These are phyloP conservation scores for Neocatenulostroma microsporum DNA, from an alignment of 2,329 filamentous ascomycete genomes.

Conservation along the genomic window DNA sequence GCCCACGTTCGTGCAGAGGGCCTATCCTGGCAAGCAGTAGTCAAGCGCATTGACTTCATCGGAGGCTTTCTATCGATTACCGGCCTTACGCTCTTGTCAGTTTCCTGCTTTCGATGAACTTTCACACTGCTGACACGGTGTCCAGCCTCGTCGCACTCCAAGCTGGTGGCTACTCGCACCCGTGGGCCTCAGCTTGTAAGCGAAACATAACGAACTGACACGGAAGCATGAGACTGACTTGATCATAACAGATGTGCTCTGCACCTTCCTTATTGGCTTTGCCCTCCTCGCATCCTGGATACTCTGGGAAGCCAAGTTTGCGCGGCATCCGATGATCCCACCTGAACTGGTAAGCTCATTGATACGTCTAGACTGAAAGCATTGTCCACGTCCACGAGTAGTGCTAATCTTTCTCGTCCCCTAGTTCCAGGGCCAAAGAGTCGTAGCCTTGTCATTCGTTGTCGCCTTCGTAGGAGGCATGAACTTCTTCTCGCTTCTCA, in stretches of 20 bases:
- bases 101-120: background rate
- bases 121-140: background rate
- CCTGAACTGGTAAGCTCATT: no score
- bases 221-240: no score
- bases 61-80: constrained; percentile 44
- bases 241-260: constrained; percentile 26
- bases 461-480: constrained; percentile 32
- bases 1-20: constrained; percentile 37
- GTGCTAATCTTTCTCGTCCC: no score
- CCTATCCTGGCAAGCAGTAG: constrained; percentile 33
- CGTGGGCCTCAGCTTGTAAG: constrained; percentile 31
- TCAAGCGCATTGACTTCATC: constrained; percentile 43
- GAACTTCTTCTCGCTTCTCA: constrained; percentile 34
- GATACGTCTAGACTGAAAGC: no score
- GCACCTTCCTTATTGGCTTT: constrained; percentile 31
- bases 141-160: constrained; percentile 32
- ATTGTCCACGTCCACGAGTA: no score
- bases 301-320: constrained; percentile 33
- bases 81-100: constrained; percentile 39
- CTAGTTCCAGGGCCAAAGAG: constrained; percentile 24
- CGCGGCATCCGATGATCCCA: constrained; percentile 34
- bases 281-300: constrained; percentile 28
- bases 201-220: no score
- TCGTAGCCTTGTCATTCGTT: constrained; percentile 26
- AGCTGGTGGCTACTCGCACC: constrained; percentile 33